Conservation (phyloP, 2,329 filamentous ascomycete genomes). For the Diplodia corticola region DNA sequence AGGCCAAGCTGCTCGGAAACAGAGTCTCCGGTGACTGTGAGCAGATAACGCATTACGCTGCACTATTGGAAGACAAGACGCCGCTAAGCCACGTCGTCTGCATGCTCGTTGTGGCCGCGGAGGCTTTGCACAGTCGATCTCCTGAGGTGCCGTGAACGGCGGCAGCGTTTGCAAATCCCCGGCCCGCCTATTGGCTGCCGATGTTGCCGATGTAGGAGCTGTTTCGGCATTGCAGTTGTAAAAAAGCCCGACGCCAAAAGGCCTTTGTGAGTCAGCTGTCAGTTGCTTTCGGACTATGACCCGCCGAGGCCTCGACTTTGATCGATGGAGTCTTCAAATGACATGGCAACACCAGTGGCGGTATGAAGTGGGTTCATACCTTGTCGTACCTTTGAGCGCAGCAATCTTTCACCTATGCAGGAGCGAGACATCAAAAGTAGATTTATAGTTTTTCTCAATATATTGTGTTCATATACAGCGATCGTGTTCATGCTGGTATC, state of each 20-base stretch:
- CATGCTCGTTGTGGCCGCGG: background rate
- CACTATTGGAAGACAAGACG: background rate
- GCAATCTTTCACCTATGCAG: background rate
- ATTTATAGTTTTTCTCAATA: background rate
- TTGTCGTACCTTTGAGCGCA: background rate
- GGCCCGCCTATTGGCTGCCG: background rate
- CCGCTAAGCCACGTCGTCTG: background rate
- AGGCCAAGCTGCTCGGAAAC: background rate
- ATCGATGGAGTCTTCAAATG: no score
- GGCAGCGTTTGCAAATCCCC: background rate
- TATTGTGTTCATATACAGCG: background rate
- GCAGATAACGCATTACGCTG: background rate
- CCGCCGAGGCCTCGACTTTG: background rate
- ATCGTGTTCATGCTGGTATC: constrained; percentile 10
- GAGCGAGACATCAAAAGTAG: background rate
- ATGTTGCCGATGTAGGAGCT: constrained; percentile 3
- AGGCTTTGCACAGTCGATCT: background rate
- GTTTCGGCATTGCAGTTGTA: background rate
- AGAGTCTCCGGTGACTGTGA: background rate
- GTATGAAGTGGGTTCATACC: background rate
- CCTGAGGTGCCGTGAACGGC: background rate
- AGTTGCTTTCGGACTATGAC: no score
- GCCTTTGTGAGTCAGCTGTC: no score
- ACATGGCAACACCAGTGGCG: background rate
- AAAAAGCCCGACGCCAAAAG: no score